Evolutionary conservation across 495 filamentous ascomycete species (phyloP).

Genomic region (Daldinia loculata): DNA sequence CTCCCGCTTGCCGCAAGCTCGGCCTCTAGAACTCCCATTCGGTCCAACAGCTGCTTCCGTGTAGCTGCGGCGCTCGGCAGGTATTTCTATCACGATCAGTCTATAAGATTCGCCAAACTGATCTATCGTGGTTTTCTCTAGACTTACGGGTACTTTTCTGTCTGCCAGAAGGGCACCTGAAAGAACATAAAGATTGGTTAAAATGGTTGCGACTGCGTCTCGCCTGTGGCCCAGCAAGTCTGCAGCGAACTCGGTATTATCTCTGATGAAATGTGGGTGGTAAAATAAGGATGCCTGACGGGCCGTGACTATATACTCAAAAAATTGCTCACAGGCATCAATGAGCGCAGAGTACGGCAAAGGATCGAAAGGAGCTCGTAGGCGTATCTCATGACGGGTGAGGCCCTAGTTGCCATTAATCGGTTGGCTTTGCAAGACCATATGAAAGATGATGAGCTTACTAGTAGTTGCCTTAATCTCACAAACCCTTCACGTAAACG

Average conservation of each 20-base stretch:
- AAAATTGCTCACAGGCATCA: constrained; percentile 62
- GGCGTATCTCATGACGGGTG: constrained; percentile 65
- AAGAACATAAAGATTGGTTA: constrained; percentile 66
- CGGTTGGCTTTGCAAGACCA: background rate
- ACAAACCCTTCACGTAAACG: constrained; percentile 67
- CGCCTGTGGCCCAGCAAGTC: constrained; percentile 58
- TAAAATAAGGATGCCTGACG: constrained; percentile 67
- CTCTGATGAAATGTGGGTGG: constrained; percentile 57
- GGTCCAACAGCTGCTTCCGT: constrained; percentile 59
- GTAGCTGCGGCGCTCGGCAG: constrained; percentile 63
- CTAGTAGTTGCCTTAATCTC: constrained; percentile 63
- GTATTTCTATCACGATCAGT: constrained; percentile 47
- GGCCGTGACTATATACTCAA: constrained; percentile 65
- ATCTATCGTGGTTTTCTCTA: background rate
- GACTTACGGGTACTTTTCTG: constrained; percentile 57
- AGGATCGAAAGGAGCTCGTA: constrained; percentile 65
- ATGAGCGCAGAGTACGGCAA: constrained; percentile 65
- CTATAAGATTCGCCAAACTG: background rate
- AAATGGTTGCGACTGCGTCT: constrained; percentile 64
- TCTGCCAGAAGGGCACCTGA: constrained; percentile 61
- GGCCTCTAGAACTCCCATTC: constrained; percentile 58
- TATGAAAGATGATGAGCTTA: constrained; percentile 33
- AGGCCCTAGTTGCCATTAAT: constrained; percentile 46
- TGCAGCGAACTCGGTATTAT: constrained; percentile 53
- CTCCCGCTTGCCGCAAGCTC: constrained; percentile 47